Conservation (phyloP, 768 basidiomycete species). For the Boletus fagicola region DNA sequence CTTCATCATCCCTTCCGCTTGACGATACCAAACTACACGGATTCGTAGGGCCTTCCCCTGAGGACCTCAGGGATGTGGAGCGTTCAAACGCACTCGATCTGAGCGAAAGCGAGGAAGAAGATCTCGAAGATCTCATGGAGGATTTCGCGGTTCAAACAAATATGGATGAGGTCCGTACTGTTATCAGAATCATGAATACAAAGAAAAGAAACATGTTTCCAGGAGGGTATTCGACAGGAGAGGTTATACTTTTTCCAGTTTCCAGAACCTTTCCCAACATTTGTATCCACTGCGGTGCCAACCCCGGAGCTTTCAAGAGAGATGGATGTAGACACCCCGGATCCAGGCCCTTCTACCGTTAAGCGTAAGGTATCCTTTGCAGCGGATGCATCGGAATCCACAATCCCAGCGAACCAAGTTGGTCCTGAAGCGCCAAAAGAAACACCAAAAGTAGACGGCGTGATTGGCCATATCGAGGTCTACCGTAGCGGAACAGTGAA, state of each 20-base stretch:
- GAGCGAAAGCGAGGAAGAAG: slow-evolving; percentile 75
- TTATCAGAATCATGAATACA: not conserved
- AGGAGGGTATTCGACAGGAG: slow-evolving; percentile 59
- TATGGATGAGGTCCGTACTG: slow-evolving; percentile 38
- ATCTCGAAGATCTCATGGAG: slow-evolving; percentile 72
- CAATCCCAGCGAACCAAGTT: slow-evolving; percentile 19
- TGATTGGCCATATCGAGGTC: slow-evolving; percentile 82
- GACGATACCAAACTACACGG: not conserved
- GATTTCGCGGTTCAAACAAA: slow-evolving; percentile 54
- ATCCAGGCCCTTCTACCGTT: slow-evolving; percentile 26
- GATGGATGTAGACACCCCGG: slow-evolving; percentile 35
- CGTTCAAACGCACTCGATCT: slow-evolving; percentile 62
- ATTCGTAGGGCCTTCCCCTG: slow-evolving; percentile 5
- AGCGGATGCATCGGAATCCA: slow-evolving; percentile 37
- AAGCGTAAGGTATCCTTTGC: slow-evolving; percentile 62
- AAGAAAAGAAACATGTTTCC: not conserved
- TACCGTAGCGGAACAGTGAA: slow-evolving; percentile 85
- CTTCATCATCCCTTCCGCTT: not conserved
- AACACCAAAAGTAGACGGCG: slow-evolving; percentile 57
- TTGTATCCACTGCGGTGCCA: slow-evolving; percentile 41
- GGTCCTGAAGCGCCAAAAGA: slow-evolving; percentile 29
- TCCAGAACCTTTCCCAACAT: slow-evolving; percentile 79
- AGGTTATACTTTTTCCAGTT: slow-evolving; percentile 89
- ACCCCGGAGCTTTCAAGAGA: slow-evolving; percentile 29
- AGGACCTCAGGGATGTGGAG: slow-evolving; percentile 37